phyloP scores from a whole-genome alignment of 805 yeast species.

The Hanseniaspora pseudoguilliermondii region DNA sequence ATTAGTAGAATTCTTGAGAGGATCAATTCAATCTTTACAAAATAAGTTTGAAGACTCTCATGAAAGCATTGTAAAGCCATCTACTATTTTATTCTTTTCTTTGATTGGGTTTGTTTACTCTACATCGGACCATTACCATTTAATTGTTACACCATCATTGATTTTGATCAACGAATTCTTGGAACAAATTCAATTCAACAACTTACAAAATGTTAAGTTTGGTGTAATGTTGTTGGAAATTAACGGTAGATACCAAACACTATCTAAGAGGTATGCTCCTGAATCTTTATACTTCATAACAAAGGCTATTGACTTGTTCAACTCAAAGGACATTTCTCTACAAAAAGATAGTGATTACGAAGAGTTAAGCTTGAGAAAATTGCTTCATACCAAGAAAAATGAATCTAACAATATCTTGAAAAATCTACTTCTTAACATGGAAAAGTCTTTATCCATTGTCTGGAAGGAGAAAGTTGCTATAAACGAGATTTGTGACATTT shows the following conservation, averaged over 20 bases:
- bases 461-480: constrained; percentile 58
- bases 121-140: constrained; percentile 90
- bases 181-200: constrained; percentile 35
- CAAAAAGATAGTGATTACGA: constrained; percentile 10
- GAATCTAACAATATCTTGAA: constrained; percentile 16
- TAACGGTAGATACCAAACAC: constrained; percentile 57
- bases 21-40: constrained; percentile 43
- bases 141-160: constrained; percentile 73
- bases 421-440: constrained; percentile 22
- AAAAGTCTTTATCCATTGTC: constrained; percentile 19
- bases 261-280: constrained; percentile 72
- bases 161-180: constrained; percentile 62
- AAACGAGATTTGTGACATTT: constrained; percentile 43
- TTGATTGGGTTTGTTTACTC: constrained; percentile 72
- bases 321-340: constrained; percentile 29
- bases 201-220: constrained; percentile 35
- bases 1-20: constrained; percentile 51
- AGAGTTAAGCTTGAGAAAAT: background rate
- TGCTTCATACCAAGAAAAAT: background rate
- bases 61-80: constrained; percentile 30
- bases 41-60: constrained; percentile 32
- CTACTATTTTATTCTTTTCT: constrained; percentile 55
- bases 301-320: constrained; percentile 34
- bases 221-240: constrained; percentile 59
- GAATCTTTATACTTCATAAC: constrained; percentile 55